Conservation (phyloP, 129 eudicot species). For the carrot (Daucus carota) region DNA sequence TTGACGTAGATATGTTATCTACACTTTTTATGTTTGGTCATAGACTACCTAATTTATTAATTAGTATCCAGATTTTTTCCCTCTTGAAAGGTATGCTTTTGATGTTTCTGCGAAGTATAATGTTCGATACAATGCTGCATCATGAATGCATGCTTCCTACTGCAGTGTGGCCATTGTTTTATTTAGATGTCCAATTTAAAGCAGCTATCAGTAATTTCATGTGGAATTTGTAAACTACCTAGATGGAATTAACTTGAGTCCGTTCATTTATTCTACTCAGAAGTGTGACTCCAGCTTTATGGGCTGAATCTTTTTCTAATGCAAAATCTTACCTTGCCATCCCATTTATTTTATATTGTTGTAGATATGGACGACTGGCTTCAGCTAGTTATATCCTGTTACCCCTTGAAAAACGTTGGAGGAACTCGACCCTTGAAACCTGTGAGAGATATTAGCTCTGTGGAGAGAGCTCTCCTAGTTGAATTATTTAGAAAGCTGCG, state of each 20-base stretch:
- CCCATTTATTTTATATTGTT: conserved; percentile 4
- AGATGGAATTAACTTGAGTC: not conserved
- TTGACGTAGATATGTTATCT: not conserved
- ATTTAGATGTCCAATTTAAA: not conserved
- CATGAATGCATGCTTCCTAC: not conserved
- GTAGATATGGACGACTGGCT: conserved; percentile 87
- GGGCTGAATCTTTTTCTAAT: not conserved
- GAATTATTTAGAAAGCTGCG: conserved; percentile 68
- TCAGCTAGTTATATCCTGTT: conserved; percentile 72
- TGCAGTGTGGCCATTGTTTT: not conserved
- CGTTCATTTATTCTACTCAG: not conserved
- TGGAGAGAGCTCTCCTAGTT: conserved; percentile 50
- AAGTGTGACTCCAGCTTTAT: not conserved
- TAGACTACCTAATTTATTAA: not conserved
- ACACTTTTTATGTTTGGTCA: not conserved
- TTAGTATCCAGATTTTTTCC: not conserved
- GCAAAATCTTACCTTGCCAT: not conserved
- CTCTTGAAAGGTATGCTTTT: not conserved
- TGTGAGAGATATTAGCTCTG: conserved; percentile 42
- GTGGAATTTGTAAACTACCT: not conserved
- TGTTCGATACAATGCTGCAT: not conserved
- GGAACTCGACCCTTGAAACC: conserved; percentile 34
- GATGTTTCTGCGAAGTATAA: not conserved
- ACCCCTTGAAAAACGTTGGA: conserved; percentile 42
- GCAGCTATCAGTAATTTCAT: not conserved